Evolutionary conservation across 1,139 yeast genomes (phyloP).

Genomic region (Blastobotrys buckinghamii): DNA sequence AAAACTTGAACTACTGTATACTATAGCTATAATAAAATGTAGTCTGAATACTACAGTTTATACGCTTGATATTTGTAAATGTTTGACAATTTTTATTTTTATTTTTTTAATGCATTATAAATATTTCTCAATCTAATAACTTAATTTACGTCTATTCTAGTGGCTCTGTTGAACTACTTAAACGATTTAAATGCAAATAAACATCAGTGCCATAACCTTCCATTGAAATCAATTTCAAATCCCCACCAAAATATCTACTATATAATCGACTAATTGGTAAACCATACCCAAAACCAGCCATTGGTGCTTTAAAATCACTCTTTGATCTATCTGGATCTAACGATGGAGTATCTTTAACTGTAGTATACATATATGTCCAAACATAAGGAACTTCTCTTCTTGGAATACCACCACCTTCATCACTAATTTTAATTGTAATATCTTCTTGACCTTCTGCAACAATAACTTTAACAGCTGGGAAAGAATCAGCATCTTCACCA

Average conservation of each 20-base stretch:
- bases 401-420: conserved; percentile 93
- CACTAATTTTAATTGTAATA: conserved; percentile 86
- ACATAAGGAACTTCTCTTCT: conserved; percentile 77
- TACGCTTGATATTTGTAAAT: no score
- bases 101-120: no score
- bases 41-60: no score
- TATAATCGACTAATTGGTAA: conserved; percentile 80
- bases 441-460: conserved; percentile 91
- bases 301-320: conserved; percentile 73
- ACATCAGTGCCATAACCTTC: conserved; percentile 96
- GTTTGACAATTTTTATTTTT: not conserved
- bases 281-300: conserved; percentile 95
- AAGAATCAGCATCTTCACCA: conserved; percentile 50
- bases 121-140: not conserved
- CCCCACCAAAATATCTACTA: conserved; percentile 90
- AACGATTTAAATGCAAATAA: conserved; percentile 69
- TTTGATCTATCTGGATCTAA: conserved; percentile 49
- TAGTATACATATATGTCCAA: conserved; percentile 89
- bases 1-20: no score
- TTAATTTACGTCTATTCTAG: conserved; percentile 28
- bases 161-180: conserved; percentile 46
- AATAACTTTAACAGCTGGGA: conserved; percentile 81
- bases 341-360: conserved; percentile 70
- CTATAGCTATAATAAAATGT: no score
- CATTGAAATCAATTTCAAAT: conserved; percentile 78